Evolutionary conservation across 345 rosid species (phyloP).

Genomic region (Laguncularia racemosa): DNA sequence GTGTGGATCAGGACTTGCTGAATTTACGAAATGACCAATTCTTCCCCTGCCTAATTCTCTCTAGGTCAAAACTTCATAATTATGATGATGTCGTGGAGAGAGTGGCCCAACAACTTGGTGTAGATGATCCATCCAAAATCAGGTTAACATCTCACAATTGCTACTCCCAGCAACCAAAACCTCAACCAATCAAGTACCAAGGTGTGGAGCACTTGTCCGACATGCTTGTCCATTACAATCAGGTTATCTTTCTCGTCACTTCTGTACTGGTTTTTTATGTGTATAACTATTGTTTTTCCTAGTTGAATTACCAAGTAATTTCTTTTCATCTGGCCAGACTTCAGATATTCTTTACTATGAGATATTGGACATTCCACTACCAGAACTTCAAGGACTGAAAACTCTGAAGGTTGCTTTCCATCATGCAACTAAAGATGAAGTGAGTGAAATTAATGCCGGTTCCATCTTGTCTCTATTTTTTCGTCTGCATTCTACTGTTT

Average conservation of each 20-base stretch:
- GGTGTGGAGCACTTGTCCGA: constrained; percentile 61
- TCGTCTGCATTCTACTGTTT: constrained; percentile 1
- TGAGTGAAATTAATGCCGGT: constrained; percentile 13
- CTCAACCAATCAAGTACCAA: constrained; percentile 63
- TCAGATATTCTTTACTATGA: constrained; percentile 71
- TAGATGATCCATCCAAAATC: constrained; percentile 68
- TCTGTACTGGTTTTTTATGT: background rate
- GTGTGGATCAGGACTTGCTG: too few species aligned
- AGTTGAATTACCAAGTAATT: constrained; percentile 5
- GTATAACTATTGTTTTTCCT: background rate
- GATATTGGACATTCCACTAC: constrained; percentile 74
- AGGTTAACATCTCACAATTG: constrained; percentile 75
- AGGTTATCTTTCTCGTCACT: constrained; percentile 28
- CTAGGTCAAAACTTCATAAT: constrained; percentile 52
- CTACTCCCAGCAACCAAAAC: constrained; percentile 79
- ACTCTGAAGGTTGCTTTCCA: constrained; percentile 71
- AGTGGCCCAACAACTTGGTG: constrained; percentile 50
- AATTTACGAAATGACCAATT: too few species aligned
- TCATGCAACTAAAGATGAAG: constrained; percentile 65
- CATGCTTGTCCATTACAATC: constrained; percentile 71
- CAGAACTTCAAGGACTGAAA: constrained; percentile 68
- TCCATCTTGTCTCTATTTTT: constrained; percentile 7
- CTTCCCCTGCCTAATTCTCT: constrained; percentile 10
- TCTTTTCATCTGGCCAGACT: constrained; percentile 28
- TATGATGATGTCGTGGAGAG: constrained; percentile 75